phyloP scores from a whole-genome alignment of 2,329 filamentous ascomycete species.

The Neofusicoccum cordaticola region DNA sequence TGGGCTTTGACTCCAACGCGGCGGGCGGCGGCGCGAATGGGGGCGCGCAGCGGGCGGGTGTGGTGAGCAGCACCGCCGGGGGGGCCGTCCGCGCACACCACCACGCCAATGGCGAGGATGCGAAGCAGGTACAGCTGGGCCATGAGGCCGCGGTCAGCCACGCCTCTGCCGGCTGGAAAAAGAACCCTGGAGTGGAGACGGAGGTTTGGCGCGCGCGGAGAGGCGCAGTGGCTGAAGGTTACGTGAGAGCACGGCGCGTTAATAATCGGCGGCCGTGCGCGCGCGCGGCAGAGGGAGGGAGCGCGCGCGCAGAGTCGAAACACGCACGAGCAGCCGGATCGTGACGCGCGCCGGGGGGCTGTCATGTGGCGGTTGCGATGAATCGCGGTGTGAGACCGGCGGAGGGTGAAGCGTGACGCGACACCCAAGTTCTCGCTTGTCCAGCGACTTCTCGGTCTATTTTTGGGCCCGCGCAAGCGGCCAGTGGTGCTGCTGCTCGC shows the following conservation, averaged over 20 bases:
- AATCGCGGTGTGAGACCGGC: neutral
- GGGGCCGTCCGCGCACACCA: neutral
- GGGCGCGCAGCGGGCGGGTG: neutral
- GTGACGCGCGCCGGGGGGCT: neutral
- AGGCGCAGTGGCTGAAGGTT: conserved; percentile 6
- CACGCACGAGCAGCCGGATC: neutral
- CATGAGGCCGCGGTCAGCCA: neutral
- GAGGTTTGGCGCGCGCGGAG: neutral
- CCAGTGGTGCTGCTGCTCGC: neutral
- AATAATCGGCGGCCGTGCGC: neutral
- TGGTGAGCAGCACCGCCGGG: neutral
- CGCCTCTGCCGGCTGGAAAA: neutral
- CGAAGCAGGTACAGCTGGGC: conserved; percentile 2
- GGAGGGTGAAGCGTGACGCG: neutral
- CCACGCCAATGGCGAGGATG: neutral
- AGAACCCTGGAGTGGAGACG: conserved; percentile 4
- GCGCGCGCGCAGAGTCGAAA: neutral
- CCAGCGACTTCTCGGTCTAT: neutral
- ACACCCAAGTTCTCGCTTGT: neutral
- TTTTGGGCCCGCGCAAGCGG: neutral
- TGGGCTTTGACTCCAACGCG: conserved; percentile 2
- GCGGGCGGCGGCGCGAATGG: neutral
- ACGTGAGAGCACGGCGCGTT: conserved; percentile 9
- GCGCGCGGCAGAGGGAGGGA: neutral
- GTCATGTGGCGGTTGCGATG: neutral